Conservation (phyloP, 257 asterid genomes). For the Paulownia fortunei region DNA sequence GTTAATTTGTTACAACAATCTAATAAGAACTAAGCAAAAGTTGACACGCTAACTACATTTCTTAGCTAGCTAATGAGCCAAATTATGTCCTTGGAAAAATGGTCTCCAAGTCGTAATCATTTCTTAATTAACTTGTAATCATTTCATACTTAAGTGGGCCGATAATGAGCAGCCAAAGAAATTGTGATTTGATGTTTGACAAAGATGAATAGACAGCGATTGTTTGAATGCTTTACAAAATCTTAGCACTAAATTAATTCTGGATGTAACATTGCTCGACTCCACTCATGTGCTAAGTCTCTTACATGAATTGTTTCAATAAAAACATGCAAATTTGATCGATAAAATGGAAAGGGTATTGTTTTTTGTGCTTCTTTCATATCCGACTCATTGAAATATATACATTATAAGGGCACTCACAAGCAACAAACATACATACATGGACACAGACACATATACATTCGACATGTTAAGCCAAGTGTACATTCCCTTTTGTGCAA, state of each 20-base stretch:
- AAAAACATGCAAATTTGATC: not conserved
- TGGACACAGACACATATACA: not conserved
- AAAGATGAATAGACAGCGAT: not conserved
- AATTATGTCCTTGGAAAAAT: not conserved
- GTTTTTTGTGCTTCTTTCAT: not conserved
- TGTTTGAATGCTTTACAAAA: not conserved
- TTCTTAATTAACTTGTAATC: no score
- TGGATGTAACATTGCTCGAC: not conserved
- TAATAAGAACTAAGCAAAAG: no score
- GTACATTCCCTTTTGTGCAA: not conserved
- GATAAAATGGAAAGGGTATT: not conserved
- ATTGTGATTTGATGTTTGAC: conserved; percentile 1
- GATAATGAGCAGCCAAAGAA: not conserved
- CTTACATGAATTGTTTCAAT: not conserved
- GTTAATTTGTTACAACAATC: no score
- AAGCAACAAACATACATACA: not conserved
- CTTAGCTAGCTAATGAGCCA: not conserved
- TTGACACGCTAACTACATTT: no score
- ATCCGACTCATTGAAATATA: not conserved
- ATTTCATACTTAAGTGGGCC: not conserved
- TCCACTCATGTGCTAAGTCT: not conserved
- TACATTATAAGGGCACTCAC: not conserved
- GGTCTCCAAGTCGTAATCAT: not conserved
- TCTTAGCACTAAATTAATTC: not conserved
- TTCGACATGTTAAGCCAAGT: not conserved